Evolutionary conservation across 441 rosid species (phyloP), one percentile per base, ranked within the genome.

Genomic region (Bocquillonia castaneifolia): DNA sequence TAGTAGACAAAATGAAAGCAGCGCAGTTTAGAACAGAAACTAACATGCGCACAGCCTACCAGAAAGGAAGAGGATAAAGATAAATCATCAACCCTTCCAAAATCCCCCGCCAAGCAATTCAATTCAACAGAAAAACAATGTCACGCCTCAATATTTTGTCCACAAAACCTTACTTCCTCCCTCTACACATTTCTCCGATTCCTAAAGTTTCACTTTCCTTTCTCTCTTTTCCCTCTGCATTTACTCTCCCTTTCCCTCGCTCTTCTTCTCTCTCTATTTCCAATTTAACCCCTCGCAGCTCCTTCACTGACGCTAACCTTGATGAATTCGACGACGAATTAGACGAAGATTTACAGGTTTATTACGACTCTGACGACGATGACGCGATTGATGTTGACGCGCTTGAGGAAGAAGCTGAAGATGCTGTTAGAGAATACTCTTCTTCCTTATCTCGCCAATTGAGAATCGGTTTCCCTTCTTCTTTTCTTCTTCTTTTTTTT

Each of bases 351-450:
- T 31, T 55, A 23, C 68, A 67, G 42, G 17, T 36, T 48, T 0
- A 1, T 29, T 61, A 48, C 28, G 76, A 72, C 47, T 63, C 74
- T 7, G 79, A 76, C 25, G 58, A 64, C 31, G 92, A 80, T 31
- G 47, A 42, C 52, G 72, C 69, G 15, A 31, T 91, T 57, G 97
- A 91, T 65, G 65, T 81, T 51, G 84, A 87, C 26, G 78, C 72
- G 58, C 86, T 93, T 13, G 94, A 93, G 74, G 74, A 78, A 40
- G 96, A 93, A 79, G 98, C 97, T 0, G 73, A 74, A 52, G 82
- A 66, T 34, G 92, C 83, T 28, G 96, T 76, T 36, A 76, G 74
- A 7, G 89, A 89, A 58, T 89, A 72, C 62, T 78, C 94, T 26
- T 47, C 75, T 6, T 84, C 84, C 23, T 72, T 93, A 59, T 88